Evolutionary conservation across 768 basidiomycete species (phyloP).

Genomic region (Lanmaoa pseudosensibilis): DNA sequence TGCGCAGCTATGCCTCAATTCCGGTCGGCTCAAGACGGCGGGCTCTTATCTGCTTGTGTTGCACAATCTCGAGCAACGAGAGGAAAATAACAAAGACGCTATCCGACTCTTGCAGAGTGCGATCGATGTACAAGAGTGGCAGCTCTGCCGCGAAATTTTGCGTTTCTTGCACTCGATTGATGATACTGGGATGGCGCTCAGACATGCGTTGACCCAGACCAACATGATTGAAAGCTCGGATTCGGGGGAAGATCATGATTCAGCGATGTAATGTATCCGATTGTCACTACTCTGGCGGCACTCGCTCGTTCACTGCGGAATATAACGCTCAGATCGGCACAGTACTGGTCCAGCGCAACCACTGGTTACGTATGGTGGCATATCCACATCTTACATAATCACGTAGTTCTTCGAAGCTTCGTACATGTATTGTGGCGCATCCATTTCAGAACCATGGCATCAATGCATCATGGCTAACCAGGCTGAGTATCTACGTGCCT

Average conservation of each 20-base stretch:
- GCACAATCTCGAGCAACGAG: conserved; percentile 89
- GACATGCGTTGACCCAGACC: conserved; percentile 58
- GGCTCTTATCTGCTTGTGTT: conserved; percentile 89
- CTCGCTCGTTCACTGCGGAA: not conserved
- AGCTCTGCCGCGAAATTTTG: conserved; percentile 86
- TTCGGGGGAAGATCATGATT: not conserved
- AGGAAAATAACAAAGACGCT: conserved; percentile 75
- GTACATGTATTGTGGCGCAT: too few relatives aligned
- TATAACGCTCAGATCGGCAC: too few relatives aligned
- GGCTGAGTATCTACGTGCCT: too few relatives aligned
- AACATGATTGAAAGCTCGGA: conserved; percentile 31
- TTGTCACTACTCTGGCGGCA: not conserved
- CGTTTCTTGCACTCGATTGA: conserved; percentile 93
- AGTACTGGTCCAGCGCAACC: too few relatives aligned
- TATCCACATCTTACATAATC: too few relatives aligned
- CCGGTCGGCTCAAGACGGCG: conserved; percentile 82
- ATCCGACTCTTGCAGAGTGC: conserved; percentile 78
- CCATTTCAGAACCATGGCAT: too few relatives aligned
- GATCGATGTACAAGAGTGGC: conserved; percentile 78
- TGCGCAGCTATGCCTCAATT: conserved; percentile 66
- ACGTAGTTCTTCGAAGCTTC: too few relatives aligned
- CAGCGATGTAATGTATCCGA: not conserved
- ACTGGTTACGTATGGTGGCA: too few relatives aligned
- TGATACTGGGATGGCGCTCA: conserved; percentile 73
- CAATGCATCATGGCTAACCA: too few relatives aligned